Evolutionary conservation across 2,329 filamentous ascomycete species (phyloP).

Genomic region (Paecilomyces sp.): DNA sequence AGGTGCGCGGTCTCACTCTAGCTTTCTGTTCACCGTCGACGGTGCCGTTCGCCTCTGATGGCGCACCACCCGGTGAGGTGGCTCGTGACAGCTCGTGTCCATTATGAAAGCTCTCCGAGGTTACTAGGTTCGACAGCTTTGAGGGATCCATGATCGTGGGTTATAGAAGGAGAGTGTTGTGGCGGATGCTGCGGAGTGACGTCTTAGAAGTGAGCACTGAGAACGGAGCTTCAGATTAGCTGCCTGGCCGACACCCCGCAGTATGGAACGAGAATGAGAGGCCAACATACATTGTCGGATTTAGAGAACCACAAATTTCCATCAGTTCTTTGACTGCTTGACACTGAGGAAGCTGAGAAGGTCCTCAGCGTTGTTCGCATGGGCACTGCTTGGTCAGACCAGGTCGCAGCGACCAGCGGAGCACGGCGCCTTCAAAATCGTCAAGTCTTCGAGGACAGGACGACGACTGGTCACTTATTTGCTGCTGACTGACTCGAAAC

Average conservation of each 20-base stretch:
- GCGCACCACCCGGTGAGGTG: slow-evolving; percentile 65
- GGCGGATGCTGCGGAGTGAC: slow-evolving; percentile 1
- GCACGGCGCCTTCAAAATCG: not conserved
- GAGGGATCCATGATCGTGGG: slow-evolving; percentile 28
- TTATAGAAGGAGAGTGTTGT: slow-evolving; percentile 9
- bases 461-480: not conserved
- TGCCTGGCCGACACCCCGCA: not conserved
- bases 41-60: slow-evolving; percentile 41
- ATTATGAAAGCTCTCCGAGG: slow-evolving; percentile 31
- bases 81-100: slow-evolving; percentile 72
- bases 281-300: not conserved
- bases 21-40: slow-evolving; percentile 53
- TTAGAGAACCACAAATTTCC: not conserved
- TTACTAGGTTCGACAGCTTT: slow-evolving; percentile 23
- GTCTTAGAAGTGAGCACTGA: not conserved
- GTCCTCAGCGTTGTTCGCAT: slow-evolving; percentile 21
- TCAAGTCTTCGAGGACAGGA: not conserved
- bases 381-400: slow-evolving; percentile 1
- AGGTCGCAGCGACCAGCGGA: not conserved
- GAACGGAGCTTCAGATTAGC: not conserved
- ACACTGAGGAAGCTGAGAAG: slow-evolving; percentile 10
- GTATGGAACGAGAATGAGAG: not conserved
- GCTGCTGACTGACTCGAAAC: not conserved
- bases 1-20: slow-evolving; percentile 72
- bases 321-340: slow-evolving; percentile 1